Conservation (phyloP, 2,329 filamentous ascomycete species). For the Anthostomella pinea region DNA sequence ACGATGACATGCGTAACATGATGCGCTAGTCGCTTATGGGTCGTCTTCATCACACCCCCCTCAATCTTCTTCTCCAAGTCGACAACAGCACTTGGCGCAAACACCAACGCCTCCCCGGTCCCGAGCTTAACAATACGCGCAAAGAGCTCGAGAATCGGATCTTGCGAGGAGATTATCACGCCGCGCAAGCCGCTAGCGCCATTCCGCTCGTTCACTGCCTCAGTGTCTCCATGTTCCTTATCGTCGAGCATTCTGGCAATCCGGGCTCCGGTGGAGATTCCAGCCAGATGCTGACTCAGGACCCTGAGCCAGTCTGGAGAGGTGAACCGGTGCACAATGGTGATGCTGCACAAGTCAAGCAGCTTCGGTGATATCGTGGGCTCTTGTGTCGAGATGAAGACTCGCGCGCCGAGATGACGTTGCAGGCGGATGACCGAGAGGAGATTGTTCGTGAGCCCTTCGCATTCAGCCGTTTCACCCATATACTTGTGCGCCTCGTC, state of each 20-base stretch:
- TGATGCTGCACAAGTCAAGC: conserved; percentile 69
- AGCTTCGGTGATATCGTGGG: conserved; percentile 67
- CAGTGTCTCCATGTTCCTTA: conserved; percentile 1
- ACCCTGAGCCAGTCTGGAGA: conserved; percentile 60
- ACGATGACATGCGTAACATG: conserved; percentile 40
- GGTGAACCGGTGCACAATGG: conserved; percentile 70
- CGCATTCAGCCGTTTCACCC: conserved; percentile 52
- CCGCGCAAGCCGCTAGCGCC: conserved; percentile 4
- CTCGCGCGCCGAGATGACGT: conserved; percentile 63
- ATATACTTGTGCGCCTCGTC: conserved; percentile 82
- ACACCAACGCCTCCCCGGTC: conserved; percentile 46
- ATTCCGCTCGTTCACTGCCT: no score
- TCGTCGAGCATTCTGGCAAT: background rate
- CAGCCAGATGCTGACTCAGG: conserved; percentile 46
- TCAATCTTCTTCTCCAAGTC: conserved; percentile 27
- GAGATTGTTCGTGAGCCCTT: conserved; percentile 59
- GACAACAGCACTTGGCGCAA: conserved; percentile 42
- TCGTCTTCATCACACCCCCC: background rate
- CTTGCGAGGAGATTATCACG: conserved; percentile 3
- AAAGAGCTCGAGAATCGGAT: conserved; percentile 35
- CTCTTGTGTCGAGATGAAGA: conserved; percentile 75
- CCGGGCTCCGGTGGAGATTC: conserved; percentile 32
- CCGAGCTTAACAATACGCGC: conserved; percentile 40
- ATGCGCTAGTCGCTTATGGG: conserved; percentile 33
- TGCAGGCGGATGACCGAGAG: conserved; percentile 66